phyloP scores from a whole-genome alignment of 148 eudicot genomes.

The Camellia japonica region DNA sequence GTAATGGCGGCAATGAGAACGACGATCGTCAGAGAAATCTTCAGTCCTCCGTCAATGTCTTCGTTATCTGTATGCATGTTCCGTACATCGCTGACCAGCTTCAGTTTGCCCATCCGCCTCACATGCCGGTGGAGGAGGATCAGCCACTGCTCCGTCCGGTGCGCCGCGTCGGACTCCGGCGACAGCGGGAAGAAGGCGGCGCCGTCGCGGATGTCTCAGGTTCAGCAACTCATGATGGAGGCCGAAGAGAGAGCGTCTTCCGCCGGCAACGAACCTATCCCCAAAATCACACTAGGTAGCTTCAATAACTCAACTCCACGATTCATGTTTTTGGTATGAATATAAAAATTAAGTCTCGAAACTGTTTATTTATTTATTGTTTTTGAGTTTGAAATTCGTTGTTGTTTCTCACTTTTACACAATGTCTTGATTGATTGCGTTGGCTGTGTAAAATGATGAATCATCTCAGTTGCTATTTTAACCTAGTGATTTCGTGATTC shows the following conservation, averaged over 20 bases:
- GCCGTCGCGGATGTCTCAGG: slow-evolving; percentile 64
- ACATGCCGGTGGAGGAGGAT: slow-evolving; percentile 34
- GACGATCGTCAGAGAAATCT: slow-evolving; percentile 37
- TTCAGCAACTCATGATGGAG: slow-evolving; percentile 58
- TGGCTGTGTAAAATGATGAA: neutral
- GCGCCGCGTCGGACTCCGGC: slow-evolving; percentile 39
- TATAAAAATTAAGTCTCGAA: no score
- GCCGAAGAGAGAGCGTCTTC: slow-evolving; percentile 64
- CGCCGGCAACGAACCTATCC: slow-evolving; percentile 60
- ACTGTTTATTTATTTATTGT: neutral
- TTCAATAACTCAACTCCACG: neutral
- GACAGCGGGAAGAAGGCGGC: slow-evolving; percentile 54
- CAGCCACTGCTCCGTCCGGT: slow-evolving; percentile 34
- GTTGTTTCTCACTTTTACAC: neutral
- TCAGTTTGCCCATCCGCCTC: neutral
- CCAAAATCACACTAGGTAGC: slow-evolving; percentile 48
- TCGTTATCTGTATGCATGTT: slow-evolving; percentile 13
- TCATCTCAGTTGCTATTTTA: no score
- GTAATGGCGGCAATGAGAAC: slow-evolving; percentile 53
- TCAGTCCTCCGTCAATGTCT: slow-evolving; percentile 30
- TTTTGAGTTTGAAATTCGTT: neutral
- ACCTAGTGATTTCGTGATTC: no score
- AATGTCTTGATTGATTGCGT: neutral
- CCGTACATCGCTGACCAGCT: slow-evolving; percentile 14
- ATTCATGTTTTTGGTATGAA: neutral